phyloP scores from a whole-genome alignment of 2,329 filamentous ascomycete genomes.

The Cryphonectria nitschkei region DNA sequence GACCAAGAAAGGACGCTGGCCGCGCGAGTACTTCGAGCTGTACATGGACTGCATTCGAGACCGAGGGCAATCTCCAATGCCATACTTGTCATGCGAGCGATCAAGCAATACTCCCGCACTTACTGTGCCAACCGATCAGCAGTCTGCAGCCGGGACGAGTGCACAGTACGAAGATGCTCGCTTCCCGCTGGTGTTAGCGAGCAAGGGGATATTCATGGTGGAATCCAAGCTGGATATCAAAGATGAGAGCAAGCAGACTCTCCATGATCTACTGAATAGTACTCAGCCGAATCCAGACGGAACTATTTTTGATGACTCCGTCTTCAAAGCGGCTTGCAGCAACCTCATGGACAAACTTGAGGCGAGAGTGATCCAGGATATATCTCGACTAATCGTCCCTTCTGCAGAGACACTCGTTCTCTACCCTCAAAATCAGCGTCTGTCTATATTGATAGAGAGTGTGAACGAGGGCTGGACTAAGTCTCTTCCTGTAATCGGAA shows the following conservation, averaged over 20 bases:
- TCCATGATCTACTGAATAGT: conserved; percentile 27
- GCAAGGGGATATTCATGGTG: not conserved
- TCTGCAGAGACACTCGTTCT: conserved; percentile 39
- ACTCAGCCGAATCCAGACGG: conserved; percentile 36
- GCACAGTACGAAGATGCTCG: not conserved
- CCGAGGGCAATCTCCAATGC: not conserved
- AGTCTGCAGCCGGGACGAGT: not conserved
- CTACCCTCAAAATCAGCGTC: conserved; percentile 33
- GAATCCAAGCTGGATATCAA: not conserved
- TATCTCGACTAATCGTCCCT: conserved; percentile 39
- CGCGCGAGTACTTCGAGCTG: not conserved
- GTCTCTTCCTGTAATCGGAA: conserved; percentile 40
- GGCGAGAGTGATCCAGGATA: conserved; percentile 40
- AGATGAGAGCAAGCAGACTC: conserved; percentile 38
- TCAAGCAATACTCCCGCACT: not conserved
- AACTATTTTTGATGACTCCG: conserved; percentile 40
- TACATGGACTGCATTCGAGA: not conserved
- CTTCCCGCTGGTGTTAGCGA: not conserved
- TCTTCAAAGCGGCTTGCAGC: conserved; percentile 40
- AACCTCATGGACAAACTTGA: conserved; percentile 39
- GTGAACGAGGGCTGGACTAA: conserved; percentile 48
- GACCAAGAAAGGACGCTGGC: not conserved
- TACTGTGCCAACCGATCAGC: not conserved
- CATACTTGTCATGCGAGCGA: not conserved
- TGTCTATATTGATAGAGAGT: conserved; percentile 42